Evolutionary conservation across 1,284 basidiomycete species (phyloP).

Genomic region (Puccinia novopanici): DNA sequence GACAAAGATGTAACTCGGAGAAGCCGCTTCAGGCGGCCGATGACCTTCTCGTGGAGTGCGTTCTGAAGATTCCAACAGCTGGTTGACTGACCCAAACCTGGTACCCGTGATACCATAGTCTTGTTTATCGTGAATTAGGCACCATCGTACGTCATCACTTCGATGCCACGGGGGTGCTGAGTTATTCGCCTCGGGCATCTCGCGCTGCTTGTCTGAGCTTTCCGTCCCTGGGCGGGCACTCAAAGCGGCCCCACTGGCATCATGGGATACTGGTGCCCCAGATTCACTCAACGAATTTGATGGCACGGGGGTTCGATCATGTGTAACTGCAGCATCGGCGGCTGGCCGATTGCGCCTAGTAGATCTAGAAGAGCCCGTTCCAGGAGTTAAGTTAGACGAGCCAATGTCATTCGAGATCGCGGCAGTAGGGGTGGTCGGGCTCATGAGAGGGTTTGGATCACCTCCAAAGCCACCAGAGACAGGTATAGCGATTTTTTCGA

Average conservation of each 20-base stretch:
- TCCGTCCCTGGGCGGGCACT: background rate
- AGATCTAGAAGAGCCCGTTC: background rate
- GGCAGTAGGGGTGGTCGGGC: background rate
- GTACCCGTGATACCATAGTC: conserved; percentile 39
- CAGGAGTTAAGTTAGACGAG: background rate
- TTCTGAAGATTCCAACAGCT: background rate
- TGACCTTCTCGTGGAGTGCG: background rate
- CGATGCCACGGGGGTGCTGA: conserved; percentile 22
- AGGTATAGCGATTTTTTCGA: background rate
- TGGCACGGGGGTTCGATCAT: background rate
- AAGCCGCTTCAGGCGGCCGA: background rate
- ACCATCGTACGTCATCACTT: conserved; percentile 23
- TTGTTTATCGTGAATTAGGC: conserved; percentile 9
- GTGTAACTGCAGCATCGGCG: background rate
- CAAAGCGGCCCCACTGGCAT: background rate
- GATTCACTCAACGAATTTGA: background rate
- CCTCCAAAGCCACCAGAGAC: background rate
- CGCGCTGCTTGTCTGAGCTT: background rate
- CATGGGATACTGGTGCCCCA: background rate
- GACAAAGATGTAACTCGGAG: conserved; percentile 25
- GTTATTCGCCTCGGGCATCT: background rate
- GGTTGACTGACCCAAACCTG: conserved; percentile 4
- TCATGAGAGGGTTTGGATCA: background rate
- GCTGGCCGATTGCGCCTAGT: background rate
- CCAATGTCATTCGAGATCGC: background rate